phyloP scores from a whole-genome alignment of 805 yeast genomes.

The Candida broadrunensis region DNA sequence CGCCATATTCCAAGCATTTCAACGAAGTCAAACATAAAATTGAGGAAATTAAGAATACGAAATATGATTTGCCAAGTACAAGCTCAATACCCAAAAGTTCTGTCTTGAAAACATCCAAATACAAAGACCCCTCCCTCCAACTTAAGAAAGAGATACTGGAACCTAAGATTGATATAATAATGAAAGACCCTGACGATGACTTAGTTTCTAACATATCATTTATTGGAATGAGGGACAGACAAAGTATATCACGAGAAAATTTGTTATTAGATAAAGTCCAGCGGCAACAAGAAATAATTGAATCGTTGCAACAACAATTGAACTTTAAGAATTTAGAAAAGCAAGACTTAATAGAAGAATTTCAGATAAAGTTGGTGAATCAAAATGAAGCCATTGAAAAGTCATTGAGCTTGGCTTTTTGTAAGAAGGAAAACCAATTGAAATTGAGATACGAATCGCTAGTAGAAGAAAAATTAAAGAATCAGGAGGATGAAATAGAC shows the following conservation, averaged over 20 bases:
- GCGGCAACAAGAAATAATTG: conserved; percentile 3
- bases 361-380: conserved; percentile 1
- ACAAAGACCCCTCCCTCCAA: no score
- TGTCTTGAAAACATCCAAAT: no score
- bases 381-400: neutral
- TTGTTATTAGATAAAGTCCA: neutral
- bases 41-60: conserved; percentile 16
- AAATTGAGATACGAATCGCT: neutral
- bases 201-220: neutral
- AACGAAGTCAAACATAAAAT: conserved; percentile 20
- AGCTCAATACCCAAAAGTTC: no score
- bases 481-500: neutral
- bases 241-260: neutral
- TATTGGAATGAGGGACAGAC: neutral
- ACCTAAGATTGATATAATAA: no score
- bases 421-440: neutral
- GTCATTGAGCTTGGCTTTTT: neutral
- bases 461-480: neutral
- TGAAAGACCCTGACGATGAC: no score
- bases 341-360: conserved; percentile 6
- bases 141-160: no score
- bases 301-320: conserved; percentile 3
- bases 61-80: conserved; percentile 15
- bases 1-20: conserved; percentile 6
- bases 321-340: conserved; percentile 1